phyloP scores from a whole-genome alignment of 805 yeast genomes.

The Candida awuae region DNA sequence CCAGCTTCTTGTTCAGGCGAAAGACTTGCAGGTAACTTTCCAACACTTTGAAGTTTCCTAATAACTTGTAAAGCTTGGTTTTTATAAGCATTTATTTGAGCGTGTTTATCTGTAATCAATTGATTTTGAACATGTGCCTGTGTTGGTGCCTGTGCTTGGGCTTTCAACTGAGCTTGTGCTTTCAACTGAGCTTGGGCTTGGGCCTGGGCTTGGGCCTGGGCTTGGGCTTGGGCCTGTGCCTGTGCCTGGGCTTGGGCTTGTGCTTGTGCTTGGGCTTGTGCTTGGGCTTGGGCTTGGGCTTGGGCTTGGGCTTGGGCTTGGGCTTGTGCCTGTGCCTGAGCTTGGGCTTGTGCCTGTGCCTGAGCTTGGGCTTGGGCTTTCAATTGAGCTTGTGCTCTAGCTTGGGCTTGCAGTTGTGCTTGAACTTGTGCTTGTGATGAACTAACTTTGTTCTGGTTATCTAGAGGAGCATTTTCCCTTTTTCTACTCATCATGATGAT shows the following conservation, averaged over 20 bases:
- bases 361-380: slow-evolving; percentile 5
- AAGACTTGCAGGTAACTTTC: slow-evolving; percentile 26
- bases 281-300: slow-evolving; percentile 9
- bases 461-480: slow-evolving; percentile 14
- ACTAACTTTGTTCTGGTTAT: slow-evolving; percentile 1
- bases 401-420: slow-evolving; percentile 13
- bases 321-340: slow-evolving; percentile 6
- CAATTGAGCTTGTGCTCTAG: slow-evolving; percentile 7
- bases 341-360: slow-evolving; percentile 2
- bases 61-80: slow-evolving; percentile 30
- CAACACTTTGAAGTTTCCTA: slow-evolving; percentile 28
- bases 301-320: slow-evolving; percentile 7
- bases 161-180: slow-evolving; percentile 8
- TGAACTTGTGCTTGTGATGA: slow-evolving; percentile 19
- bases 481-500: slow-evolving; percentile 28
- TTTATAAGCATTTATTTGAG: slow-evolving; percentile 23
- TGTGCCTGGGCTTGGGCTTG: neutral
- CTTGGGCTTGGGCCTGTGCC: slow-evolving; percentile 4
- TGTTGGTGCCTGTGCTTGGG: slow-evolving; percentile 6
- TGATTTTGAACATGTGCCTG: slow-evolving; percentile 3
- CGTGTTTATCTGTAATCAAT: slow-evolving; percentile 9
- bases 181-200: neutral
- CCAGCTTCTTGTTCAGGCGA: slow-evolving; percentile 29
- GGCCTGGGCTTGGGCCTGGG: slow-evolving; percentile 23
- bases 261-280: slow-evolving; percentile 1